phyloP scores from a whole-genome alignment of 352 stramenopile genomes.

The Chrysophaeum taylorii region DNA sequence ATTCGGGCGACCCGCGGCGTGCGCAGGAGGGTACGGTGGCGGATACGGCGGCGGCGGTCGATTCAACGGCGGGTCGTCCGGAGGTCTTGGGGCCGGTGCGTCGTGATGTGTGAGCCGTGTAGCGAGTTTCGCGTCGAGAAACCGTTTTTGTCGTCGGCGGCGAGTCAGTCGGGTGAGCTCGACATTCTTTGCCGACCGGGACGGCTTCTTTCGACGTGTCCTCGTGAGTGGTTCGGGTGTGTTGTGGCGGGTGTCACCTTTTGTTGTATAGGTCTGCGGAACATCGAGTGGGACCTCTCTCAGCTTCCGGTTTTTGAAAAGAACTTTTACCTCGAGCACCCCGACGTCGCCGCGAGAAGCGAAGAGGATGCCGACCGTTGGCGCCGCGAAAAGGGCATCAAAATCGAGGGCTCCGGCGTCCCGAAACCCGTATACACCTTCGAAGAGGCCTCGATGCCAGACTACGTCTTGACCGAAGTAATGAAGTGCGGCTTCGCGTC shows the following conservation, averaged over 20 bases:
- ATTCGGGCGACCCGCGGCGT: no score
- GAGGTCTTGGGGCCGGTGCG: neutral
- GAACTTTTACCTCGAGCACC: constrained; percentile 98
- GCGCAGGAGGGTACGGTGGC: no score
- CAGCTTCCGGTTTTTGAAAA: constrained; percentile 93
- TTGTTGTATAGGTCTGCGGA: constrained; percentile 49
- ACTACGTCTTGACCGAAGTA: constrained; percentile 95
- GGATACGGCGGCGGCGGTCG: no score
- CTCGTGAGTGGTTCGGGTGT: no score
- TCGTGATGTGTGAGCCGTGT: no score
- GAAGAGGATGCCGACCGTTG: constrained; percentile 59
- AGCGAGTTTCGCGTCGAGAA: no score
- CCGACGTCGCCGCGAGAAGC: constrained; percentile 78
- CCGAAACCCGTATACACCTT: constrained; percentile 92
- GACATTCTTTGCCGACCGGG: no score
- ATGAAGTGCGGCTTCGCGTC: constrained; percentile 87
- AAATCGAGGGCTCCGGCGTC: constrained; percentile 82
- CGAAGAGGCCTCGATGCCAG: constrained; percentile 65
- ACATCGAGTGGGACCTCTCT: constrained; percentile 87
- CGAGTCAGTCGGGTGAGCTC: no score
- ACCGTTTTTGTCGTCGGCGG: no score
- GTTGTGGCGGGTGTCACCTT: neutral
- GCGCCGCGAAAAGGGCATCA: constrained; percentile 83
- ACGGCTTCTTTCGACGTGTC: no score
- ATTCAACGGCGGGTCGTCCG: no score